Evolutionary conservation across 2,329 filamentous ascomycete species (phyloP).

Genomic region (Helminthosporium solani): DNA sequence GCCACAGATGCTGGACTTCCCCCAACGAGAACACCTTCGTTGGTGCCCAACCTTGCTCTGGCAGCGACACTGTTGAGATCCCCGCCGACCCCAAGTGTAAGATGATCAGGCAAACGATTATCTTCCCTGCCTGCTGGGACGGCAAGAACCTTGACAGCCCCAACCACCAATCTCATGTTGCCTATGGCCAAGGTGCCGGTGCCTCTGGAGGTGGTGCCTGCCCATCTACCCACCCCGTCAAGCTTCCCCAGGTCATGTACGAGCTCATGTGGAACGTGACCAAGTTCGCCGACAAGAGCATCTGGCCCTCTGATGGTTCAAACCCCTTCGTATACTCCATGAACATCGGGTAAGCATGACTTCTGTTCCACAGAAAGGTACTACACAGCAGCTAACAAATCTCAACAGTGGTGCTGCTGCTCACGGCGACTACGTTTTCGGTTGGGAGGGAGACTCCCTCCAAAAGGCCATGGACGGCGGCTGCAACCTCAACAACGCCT

Average conservation of each 20-base stretch:
- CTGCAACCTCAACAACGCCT: conserved; percentile 40
- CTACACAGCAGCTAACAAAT: background rate
- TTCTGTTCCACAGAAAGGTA: background rate
- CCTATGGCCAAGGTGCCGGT: conserved; percentile 48
- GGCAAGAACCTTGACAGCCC: conserved; percentile 36
- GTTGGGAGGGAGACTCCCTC: conserved; percentile 49
- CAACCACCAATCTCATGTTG: conserved; percentile 46
- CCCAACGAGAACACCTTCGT: conserved; percentile 51
- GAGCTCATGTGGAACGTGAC: conserved; percentile 40
- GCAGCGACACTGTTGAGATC: conserved; percentile 54
- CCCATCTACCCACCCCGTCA: conserved; percentile 42
- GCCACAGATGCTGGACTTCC: conserved; percentile 44
- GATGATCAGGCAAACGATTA: conserved; percentile 57
- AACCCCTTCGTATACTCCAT: conserved; percentile 37
- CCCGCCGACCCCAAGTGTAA: conserved; percentile 50
- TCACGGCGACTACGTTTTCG: conserved; percentile 45
- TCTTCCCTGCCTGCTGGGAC: conserved; percentile 45
- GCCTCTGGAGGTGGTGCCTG: conserved; percentile 51
- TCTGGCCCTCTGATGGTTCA: conserved; percentile 36
- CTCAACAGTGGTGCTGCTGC: conserved; percentile 28
- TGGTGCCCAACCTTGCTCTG: conserved; percentile 53
- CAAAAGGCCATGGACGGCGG: conserved; percentile 45
- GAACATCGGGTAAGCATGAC: conserved; percentile 31
- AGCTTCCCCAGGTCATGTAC: conserved; percentile 41
- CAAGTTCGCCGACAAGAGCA: conserved; percentile 30